These are phyloP conservation scores for Casuarina equisetifolia DNA, from an alignment of 306 rosid genomes.

Conservation along the genomic window DNA sequence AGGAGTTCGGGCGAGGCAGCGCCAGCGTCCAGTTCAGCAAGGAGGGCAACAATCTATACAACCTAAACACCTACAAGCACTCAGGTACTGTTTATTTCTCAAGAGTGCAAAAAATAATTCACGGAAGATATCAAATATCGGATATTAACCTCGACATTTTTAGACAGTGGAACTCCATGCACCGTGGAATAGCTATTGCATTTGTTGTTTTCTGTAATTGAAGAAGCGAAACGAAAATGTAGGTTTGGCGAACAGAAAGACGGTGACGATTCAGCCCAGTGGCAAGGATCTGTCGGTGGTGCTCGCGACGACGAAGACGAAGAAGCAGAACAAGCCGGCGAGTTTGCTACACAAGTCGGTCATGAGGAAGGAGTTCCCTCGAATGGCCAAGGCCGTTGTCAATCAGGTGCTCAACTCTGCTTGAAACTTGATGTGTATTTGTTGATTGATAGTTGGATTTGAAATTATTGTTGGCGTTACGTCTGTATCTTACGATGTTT, in stretches of 20 bases:
- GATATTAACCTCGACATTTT: no score
- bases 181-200: neutral
- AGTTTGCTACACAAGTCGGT: conserved; percentile 73
- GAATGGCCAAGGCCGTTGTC: conserved; percentile 73
- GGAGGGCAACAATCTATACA: conserved; percentile 86
- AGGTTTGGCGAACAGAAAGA: conserved; percentile 98
- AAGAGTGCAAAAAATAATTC: no score
- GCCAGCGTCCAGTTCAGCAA: conserved; percentile 77
- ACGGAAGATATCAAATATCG: no score
- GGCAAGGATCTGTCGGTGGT: conserved; percentile 74
- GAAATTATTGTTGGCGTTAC: no score
- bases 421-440: neutral
- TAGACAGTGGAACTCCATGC: neutral
- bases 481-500: neutral
- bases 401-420: conserved; percentile 58
- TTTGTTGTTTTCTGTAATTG: no score
- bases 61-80: conserved; percentile 72
- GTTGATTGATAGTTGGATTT: neutral
- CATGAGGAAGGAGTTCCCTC: conserved; percentile 83
- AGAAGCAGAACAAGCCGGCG: conserved; percentile 91
- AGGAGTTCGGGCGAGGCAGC: conserved; percentile 75
- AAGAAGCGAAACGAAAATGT: neutral
- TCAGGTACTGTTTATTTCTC: conserved; percentile 52
- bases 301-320: conserved; percentile 81
- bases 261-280: conserved; percentile 65